phyloP scores from a whole-genome alignment of 2,329 filamentous ascomycete genomes.

The Verticillium zaregamsianum region DNA sequence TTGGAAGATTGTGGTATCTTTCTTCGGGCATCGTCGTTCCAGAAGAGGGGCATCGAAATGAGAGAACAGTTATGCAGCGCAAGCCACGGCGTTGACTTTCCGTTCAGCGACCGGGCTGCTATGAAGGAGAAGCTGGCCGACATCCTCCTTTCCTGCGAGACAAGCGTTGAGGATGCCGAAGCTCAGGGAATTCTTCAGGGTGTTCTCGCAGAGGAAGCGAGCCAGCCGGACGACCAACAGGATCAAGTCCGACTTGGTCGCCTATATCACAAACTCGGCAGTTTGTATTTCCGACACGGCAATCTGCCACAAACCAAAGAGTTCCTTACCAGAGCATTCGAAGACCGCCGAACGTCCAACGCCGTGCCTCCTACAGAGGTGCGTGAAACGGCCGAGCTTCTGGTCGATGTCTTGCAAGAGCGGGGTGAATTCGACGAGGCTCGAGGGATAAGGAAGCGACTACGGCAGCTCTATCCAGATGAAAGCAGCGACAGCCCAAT shows the following conservation, averaged over 20 bases:
- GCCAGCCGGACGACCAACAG: constrained; percentile 11
- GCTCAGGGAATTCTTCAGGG: constrained; percentile 15
- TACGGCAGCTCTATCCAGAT: constrained; percentile 10
- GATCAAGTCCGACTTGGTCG: constrained; percentile 9
- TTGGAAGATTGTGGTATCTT: constrained; percentile 17
- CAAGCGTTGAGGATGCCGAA: constrained; percentile 12
- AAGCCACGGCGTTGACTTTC: constrained; percentile 5
- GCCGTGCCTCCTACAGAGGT: constrained; percentile 12
- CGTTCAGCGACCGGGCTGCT: constrained; percentile 9
- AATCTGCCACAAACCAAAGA: constrained; percentile 14
- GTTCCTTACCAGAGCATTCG: constrained; percentile 18
- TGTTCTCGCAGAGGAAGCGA: constrained; percentile 14
- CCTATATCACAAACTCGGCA: constrained; percentile 23
- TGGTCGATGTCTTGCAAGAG: constrained; percentile 17
- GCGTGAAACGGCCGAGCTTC: constrained; percentile 18
- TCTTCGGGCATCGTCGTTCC: constrained; percentile 17
- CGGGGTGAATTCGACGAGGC: constrained; percentile 20
- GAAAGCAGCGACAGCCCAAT: constrained; percentile 4
- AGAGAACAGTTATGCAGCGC: constrained; percentile 14
- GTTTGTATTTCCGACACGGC: constrained; percentile 14
- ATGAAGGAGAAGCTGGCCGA: constrained; percentile 23
- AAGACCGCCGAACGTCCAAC: constrained; percentile 13
- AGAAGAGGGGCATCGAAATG: constrained; percentile 18
- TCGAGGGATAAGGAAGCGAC: constrained; percentile 18
- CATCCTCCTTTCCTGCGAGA: constrained; percentile 18